Conservation (phyloP, 202 grass and related monocot species). For the Panicum hallii region DNA sequence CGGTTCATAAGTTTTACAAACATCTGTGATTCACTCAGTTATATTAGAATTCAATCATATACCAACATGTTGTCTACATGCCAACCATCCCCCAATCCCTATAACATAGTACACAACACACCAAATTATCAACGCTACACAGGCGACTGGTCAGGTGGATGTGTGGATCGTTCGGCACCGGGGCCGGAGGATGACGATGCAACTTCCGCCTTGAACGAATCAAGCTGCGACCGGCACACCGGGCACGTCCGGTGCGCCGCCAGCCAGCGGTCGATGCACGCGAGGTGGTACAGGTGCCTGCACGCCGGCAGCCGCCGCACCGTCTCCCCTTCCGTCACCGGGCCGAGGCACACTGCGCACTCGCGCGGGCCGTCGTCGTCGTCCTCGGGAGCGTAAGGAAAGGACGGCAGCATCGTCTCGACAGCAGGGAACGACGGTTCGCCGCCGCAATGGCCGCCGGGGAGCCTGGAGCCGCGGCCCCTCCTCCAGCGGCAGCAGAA, state of each 20-base stretch:
- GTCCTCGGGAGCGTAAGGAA: not conserved
- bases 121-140: not conserved
- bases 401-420: conserved; percentile 34
- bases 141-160: no score
- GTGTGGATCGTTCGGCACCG: not conserved
- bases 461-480: not conserved
- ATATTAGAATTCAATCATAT: not conserved
- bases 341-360: conserved; percentile 49
- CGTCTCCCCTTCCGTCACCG: conserved; percentile 53
- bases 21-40: no score
- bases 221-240: conserved; percentile 43
- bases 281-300: conserved; percentile 55
- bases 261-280: conserved; percentile 69
- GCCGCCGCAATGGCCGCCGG: not conserved
- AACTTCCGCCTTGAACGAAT: no score
- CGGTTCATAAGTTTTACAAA: no score
- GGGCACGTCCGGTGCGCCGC: conserved; percentile 51
- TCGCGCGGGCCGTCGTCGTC: not conserved
- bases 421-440: conserved; percentile 7
- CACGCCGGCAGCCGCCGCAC: conserved; percentile 55
- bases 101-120: not conserved
- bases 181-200: not conserved
- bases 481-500: conserved; percentile 23
- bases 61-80: not conserved
- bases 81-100: not conserved